Conservation (phyloP, 2,329 filamentous ascomycete genomes). For the Fusarium caatingaense region DNA sequence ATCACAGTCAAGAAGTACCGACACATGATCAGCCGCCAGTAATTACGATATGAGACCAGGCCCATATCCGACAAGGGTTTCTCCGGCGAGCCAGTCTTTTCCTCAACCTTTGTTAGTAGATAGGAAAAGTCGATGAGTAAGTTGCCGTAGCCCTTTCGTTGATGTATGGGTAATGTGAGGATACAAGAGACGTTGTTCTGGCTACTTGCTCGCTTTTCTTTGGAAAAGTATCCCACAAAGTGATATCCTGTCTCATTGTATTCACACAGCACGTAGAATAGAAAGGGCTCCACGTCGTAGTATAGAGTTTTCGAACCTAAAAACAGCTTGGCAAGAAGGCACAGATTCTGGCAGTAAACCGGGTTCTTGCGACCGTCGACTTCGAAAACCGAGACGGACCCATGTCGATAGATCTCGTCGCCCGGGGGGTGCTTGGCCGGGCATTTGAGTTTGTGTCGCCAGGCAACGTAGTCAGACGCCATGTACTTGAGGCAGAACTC, state of each 20-base stretch:
- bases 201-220: constrained; percentile 94
- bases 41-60: constrained; percentile 94
- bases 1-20: constrained; percentile 75
- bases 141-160: constrained; percentile 96
- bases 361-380: constrained; percentile 97
- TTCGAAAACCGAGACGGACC: constrained; percentile 93
- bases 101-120: constrained; percentile 89
- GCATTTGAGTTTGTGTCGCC: constrained; percentile 97
- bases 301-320: constrained; percentile 98
- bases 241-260: constrained; percentile 93
- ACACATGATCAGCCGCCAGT: constrained; percentile 92
- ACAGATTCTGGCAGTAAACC: constrained; percentile 98
- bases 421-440: constrained; percentile 96
- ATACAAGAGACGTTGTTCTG: constrained; percentile 99
- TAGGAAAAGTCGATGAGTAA: constrained; percentile 99
- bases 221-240: constrained; percentile 99
- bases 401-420: constrained; percentile 95
- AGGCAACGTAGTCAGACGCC: constrained; percentile 98
- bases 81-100: constrained; percentile 94
- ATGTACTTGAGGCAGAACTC: constrained; percentile 99
- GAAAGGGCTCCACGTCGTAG: constrained; percentile 96
- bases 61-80: constrained; percentile 99
- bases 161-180: constrained; percentile 93
- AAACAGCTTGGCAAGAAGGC: constrained; percentile 94
- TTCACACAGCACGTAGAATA: constrained; percentile 97